Percentiles rank a stretch among this genome's conserved stretches.
Conservation (phyloP, 1,284 basidiomycete species). For the Puccinia coronata region DNA sequence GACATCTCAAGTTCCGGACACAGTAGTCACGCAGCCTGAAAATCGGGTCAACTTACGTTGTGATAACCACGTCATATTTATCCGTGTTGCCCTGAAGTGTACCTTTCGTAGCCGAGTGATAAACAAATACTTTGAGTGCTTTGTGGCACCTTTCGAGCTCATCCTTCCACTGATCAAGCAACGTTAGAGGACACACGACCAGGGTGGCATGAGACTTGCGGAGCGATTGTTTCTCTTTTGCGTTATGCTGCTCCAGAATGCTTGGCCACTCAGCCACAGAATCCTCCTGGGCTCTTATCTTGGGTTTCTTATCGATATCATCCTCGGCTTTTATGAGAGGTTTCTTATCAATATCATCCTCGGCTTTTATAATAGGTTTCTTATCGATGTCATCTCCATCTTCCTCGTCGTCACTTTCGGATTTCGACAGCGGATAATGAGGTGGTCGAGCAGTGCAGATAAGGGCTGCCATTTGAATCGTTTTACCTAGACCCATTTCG, state of each 20-base stretch:
- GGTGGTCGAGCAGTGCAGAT: slow-evolving; percentile 70
- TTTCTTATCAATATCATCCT: no score
- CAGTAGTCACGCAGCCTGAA: no score
- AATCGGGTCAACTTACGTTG: slow-evolving; percentile 20
- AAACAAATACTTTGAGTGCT: slow-evolving; percentile 70
- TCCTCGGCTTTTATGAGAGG: no score
- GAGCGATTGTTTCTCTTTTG: neutral
- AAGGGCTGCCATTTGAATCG: slow-evolving; percentile 89
- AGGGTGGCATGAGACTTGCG: slow-evolving; percentile 65
- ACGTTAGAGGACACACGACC: slow-evolving; percentile 87
- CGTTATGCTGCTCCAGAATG: neutral
- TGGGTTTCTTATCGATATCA: no score
- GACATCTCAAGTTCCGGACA: no score
- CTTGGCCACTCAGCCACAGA: no score
- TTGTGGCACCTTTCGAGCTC: slow-evolving; percentile 70
- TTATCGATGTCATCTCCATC: slow-evolving; percentile 50
- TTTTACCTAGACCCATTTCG: slow-evolving; percentile 90
- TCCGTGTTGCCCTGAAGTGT: slow-evolving; percentile 67
- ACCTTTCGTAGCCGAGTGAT: slow-evolving; percentile 81
- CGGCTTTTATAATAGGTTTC: no score
- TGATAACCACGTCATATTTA: slow-evolving; percentile 50
- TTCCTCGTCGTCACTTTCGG: slow-evolving; percentile 56
- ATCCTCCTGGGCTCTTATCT: neutral
- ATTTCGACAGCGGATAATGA: neutral
- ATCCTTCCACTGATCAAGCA: slow-evolving; percentile 85